A percentile compares a stretch with the other conserved stretches of the same genome.
These are phyloP conservation scores for Aspergillus carlsbadensis DNA, from an alignment of 495 filamentous ascomycete species.

Conservation along the genomic window DNA sequence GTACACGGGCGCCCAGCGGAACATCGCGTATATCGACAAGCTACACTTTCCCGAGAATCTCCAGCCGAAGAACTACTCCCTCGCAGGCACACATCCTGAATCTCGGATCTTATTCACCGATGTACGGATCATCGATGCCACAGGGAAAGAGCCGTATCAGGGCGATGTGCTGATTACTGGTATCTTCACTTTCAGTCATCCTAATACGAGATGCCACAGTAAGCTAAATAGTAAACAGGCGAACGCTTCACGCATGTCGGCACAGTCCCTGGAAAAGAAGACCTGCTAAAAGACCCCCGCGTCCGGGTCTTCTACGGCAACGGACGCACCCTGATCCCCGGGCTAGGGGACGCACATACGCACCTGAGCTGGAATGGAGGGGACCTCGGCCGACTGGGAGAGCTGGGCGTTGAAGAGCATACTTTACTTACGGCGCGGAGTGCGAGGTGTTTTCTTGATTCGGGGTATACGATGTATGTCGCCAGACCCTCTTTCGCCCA, in stretches of 20 bases:
- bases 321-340: no score
- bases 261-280: no score
- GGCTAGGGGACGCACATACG: no score
- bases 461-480: slow-evolving; percentile 40
- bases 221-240: no score
- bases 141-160: slow-evolving; percentile 42
- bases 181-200: no score
- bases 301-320: no score
- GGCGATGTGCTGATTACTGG: slow-evolving; percentile 53
- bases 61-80: slow-evolving; percentile 20
- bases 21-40: background rate
- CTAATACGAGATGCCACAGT: no score
- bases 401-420: no score
- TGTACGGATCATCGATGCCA: slow-evolving; percentile 50
- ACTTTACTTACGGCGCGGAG: slow-evolving; percentile 41
- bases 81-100: slow-evolving; percentile 29
- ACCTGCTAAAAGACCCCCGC: no score
- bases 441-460: slow-evolving; percentile 46
- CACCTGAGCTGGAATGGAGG: no score
- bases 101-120: slow-evolving; percentile 41
- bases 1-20: background rate
- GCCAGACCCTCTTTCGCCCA: background rate
- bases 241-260: no score
- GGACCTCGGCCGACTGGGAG: no score
- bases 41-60: slow-evolving; percentile 20